Evolutionary conservation across 106 monocot genomes (phyloP).

Genomic region (Dioscorea zingiberensis): DNA sequence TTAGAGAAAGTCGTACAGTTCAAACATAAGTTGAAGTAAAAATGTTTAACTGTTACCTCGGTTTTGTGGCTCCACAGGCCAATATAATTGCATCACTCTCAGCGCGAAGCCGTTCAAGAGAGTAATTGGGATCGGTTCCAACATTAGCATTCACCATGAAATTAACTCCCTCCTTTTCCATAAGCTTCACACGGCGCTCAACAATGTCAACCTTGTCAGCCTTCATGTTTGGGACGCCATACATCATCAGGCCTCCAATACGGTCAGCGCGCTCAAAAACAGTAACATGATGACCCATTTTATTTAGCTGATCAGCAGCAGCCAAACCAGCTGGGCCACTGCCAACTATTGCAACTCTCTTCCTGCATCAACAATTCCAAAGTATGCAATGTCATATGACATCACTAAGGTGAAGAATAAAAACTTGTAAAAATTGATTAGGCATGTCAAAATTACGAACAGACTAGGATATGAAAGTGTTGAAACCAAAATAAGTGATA

Average conservation of each 20-base stretch:
- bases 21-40: not conserved
- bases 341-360: conserved; percentile 78
- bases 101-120: conserved; percentile 45
- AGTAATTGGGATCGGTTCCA: conserved; percentile 69
- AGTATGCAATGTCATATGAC: no score
- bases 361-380: conserved; percentile 40
- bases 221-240: conserved; percentile 99
- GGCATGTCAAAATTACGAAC: no score
- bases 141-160: conserved; percentile 96
- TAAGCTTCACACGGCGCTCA: conserved; percentile 89
- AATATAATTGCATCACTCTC: conserved; percentile 83
- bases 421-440: no score
- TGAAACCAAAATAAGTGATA: no score
- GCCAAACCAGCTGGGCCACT: conserved; percentile 97
- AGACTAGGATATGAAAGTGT: no score
- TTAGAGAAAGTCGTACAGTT: no score
- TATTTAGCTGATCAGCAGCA: conserved; percentile 94
- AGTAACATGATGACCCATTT: conserved; percentile 92
- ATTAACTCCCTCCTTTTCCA: conserved; percentile 83
- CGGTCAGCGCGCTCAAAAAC: conserved; percentile 95
- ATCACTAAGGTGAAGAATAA: no score
- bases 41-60: conserved; percentile 44
- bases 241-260: conserved; percentile 98
- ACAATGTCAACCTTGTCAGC: conserved; percentile 84
- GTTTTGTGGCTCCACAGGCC: conserved; percentile 93